Conservation (phyloP, 1,284 basidiomycete genomes). For the Farysia itapuensis region DNA sequence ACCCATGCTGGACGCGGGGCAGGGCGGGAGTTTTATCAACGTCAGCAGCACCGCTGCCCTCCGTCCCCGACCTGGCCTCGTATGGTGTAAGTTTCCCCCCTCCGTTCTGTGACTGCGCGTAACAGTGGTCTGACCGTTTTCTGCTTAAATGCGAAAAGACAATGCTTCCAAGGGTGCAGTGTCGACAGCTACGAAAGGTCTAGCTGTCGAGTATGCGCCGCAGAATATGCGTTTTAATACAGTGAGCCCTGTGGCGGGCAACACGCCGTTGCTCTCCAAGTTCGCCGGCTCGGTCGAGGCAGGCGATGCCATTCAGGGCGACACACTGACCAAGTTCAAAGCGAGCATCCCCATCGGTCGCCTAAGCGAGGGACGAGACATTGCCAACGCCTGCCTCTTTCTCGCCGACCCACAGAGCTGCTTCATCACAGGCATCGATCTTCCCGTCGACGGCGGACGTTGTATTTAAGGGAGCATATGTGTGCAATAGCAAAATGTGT, state of each 20-base stretch:
- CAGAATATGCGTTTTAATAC: constrained; percentile 29
- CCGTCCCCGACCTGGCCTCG: constrained; percentile 21
- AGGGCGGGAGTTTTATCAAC: constrained; percentile 16
- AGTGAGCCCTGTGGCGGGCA: constrained; percentile 32
- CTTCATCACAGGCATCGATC: constrained; percentile 33
- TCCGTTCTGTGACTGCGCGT: too few relatives aligned
- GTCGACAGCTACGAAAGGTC: constrained; percentile 23
- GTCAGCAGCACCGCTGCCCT: constrained; percentile 23
- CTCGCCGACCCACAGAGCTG: constrained; percentile 13
- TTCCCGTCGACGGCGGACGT: constrained; percentile 32
- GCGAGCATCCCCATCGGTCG: constrained; percentile 26
- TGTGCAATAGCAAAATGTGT: neutral
- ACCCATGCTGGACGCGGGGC: neutral
- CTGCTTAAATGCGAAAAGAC: too few relatives aligned
- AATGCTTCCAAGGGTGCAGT: constrained; percentile 36
- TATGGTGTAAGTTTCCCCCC: constrained; percentile 25
- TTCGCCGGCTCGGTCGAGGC: constrained; percentile 21
- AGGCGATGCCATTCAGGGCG: constrained; percentile 7
- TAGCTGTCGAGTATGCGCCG: constrained; percentile 32
- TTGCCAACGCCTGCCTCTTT: constrained; percentile 38
- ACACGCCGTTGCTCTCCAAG: constrained; percentile 32
- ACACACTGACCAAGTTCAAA: constrained; percentile 17
- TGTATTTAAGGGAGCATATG: constrained; percentile 14
- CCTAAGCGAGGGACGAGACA: constrained; percentile 12
- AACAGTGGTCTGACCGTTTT: too few relatives aligned